Evolutionary conservation across 768 basidiomycete species (phyloP), one percentile per base, ranked within the genome.

Genomic region (Podaxis pistillaris): DNA sequence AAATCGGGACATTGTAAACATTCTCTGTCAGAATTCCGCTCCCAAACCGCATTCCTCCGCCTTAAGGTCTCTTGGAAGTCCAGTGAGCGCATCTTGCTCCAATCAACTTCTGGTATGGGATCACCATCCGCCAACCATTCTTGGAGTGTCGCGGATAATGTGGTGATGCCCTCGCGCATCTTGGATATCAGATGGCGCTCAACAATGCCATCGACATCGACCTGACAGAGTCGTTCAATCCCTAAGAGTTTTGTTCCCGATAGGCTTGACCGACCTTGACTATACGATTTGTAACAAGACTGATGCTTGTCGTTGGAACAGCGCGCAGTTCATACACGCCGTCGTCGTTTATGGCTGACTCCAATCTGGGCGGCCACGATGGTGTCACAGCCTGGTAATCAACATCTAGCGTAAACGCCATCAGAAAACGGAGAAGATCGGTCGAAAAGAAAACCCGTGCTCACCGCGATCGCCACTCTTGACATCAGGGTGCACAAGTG

Each of bases 31-130:
- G 73, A 66, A 33, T 91, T 69, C 28, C 75, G 75, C 63, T 79
- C 72, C 1, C 76, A 71, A 4, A 89, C 70, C 11, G 74, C 74
- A 56, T 88, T 78, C 62, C 95, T 79, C 44, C 79, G 69, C 62
- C 84, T 83, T 56, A 98, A 70, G 22, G 81, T 76, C 65, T 98
- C 96, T 72, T 98, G 94, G 72, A 98, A 97, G 58, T 98, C 95
- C 7, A 99, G 74, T n/a, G 86, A 80, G 50, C 90, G 85, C 72
- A 94, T 83, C 56, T 89, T 84, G 60, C 78, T 79, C 96, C 95
- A 98, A 59, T 93, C 93, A 3, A 88, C 84, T 72, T 99, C 97
- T 1, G 85, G 83, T 13, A 94, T 75, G 2, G 67, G 67, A 7
- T 74, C 71, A 7, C 33, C 15, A 3, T 67, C 63, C n/a, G 69